Evolutionary conservation across 441 rosid genomes (phyloP), one percentile per base, ranked within the genome.

Genomic region (Aleurites moluccanus): DNA sequence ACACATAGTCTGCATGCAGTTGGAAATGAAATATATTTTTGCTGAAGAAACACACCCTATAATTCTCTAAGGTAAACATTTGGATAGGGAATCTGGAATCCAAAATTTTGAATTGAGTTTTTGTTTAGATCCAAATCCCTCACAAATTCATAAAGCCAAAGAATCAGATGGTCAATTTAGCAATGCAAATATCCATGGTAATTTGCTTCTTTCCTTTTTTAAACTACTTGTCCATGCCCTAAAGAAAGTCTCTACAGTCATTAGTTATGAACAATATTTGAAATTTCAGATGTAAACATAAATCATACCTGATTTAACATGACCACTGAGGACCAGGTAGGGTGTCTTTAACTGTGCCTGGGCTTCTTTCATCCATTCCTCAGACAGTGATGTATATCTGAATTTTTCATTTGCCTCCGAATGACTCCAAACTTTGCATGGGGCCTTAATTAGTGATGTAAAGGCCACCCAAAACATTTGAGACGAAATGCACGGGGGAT

Each of bases 311-410:
- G 97, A 88, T 86, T 86, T 94, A 70, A 91, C 98, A 79, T 94
- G 93, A 80, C 98, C 98, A 72, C 98, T 96, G 62, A 96, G 92
- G 81, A 96, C 98, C 72, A 96, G 96, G 83, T 96, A 96, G 69
- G 98, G 98, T 67, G 97, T 89, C 83, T 90, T 88, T 77, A 89
- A 59, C 81, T 84, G 98, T 42, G 93, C 93, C 83, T 96, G 98
- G 78, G 98, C 91, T 85, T 94, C 97, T 81, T 97, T 88, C 99
- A 94, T 94, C 86, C 98, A 85, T 85, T 92, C 87, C 53, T 87
- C 99, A 47, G 99, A 93, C 44, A 70, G 83, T 6, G 98, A 92
- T 10, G 98, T 13, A 97, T 95, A 83, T 95, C 98, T 38, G 98
- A 87, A 83, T 89, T 95, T 81, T 95, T 95, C 98, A 95, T 93